A percentile compares a stretch with the other conserved stretches of the same genome.
Conservation (phyloP, 2,329 filamentous ascomycete genomes). For the Apiospora malaysiana region DNA sequence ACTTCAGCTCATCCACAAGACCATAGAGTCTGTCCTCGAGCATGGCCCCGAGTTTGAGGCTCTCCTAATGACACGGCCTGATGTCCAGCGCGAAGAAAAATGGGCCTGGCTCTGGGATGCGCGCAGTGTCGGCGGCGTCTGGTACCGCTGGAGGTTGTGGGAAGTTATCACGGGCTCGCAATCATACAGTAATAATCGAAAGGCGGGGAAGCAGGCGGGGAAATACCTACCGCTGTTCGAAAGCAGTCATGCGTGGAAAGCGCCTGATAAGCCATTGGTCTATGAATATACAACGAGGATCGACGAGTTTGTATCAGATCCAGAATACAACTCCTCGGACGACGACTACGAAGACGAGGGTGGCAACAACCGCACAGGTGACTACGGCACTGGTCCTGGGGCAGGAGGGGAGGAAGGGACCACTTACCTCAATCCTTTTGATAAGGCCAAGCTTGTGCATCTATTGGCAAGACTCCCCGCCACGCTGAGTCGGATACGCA, state of each 20-base stretch:
- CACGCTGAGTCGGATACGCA: constrained; percentile 73
- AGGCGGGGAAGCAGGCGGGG: constrained; percentile 31
- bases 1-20: constrained; percentile 84
- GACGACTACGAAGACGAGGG: constrained; percentile 71
- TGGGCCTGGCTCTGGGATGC: constrained; percentile 96
- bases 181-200: constrained; percentile 35
- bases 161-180: constrained; percentile 75
- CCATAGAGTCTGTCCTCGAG: constrained; percentile 78
- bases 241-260: constrained; percentile 76
- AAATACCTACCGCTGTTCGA: constrained; percentile 75
- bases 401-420: constrained; percentile 50
- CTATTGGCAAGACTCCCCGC: constrained; percentile 83
- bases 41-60: constrained; percentile 91
- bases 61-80: constrained; percentile 82
- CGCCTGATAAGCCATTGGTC: constrained; percentile 73
- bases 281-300: constrained; percentile 82
- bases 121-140: constrained; percentile 78
- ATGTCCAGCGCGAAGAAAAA: constrained; percentile 84
- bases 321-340: constrained; percentile 86
- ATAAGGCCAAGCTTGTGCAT: constrained; percentile 84
- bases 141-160: constrained; percentile 94
- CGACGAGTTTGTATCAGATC: constrained; percentile 81
- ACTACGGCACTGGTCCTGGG: constrained; percentile 35
- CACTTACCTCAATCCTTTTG: constrained; percentile 78
- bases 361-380: constrained; percentile 42